Evolutionary conservation across 139 green algal genomes (phyloP), one percentile per base, ranked within the genome.

Genomic region (Ulvella scutata): DNA sequence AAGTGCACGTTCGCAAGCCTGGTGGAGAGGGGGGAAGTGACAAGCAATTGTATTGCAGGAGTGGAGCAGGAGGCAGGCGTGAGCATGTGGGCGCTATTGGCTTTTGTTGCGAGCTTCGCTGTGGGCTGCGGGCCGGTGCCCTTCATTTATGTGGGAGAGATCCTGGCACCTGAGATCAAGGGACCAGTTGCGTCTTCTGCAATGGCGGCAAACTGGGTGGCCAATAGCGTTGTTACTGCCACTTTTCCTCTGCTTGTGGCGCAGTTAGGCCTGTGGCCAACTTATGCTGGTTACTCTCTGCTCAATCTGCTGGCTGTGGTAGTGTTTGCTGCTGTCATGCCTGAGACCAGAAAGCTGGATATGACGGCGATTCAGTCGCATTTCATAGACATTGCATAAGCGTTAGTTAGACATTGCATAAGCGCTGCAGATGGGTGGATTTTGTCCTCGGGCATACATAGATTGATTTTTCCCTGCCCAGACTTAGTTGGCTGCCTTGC

Each of bases 71-170:
- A n/a, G 73, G 39, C 31, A 67, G 20, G 4, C 9, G 73, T 67
- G 17, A 13, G 83, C 1, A n/a, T 94, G 13, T 62, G 62, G 26
- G 75, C 62, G 3, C 78, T 88, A 21, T 33, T 93, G 13, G 72
- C 28, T 1, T 96, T 88, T 80, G 81, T 89, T 2, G 20, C 88
- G 6, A 79, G 80, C 33, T 96, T 94, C 72, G 83, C 84, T 0
- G 38, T 93, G 40, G 90, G 91, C 20, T 80, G 76, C 0, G 91
- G 91, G 2, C 89, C 91, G 3, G 79, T 96, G 17, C 87, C 90
- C 4, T 93, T 82, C 67, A 61, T 97, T 3, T 87, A 93, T 43
- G 51, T 94, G 29, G 73, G 77, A 1, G 91, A 96, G 78, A 85
- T 96, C 0, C 81, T 94, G 62, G 79, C 85, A 4, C 72, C 75